phyloP scores from a whole-genome alignment of 306 rosid species.

The Carpinus fangiana region DNA sequence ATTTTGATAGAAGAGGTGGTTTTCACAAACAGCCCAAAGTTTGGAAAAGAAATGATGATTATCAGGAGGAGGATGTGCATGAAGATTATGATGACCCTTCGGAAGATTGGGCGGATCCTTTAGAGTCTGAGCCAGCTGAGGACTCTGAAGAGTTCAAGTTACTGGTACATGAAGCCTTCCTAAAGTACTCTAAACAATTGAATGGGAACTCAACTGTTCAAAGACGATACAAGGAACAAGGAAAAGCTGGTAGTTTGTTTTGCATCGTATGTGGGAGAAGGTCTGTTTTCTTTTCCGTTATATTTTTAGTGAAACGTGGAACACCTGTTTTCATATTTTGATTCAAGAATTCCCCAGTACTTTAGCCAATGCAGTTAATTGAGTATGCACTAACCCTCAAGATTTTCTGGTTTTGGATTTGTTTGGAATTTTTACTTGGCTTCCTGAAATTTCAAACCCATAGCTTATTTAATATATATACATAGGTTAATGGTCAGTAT shows the following conservation, averaged over 20 bases:
- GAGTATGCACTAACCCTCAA: slow-evolving; percentile 32
- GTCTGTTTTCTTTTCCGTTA: slow-evolving; percentile 72
- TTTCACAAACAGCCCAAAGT: slow-evolving; percentile 51
- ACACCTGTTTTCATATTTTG: slow-evolving; percentile 42
- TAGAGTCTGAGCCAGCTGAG: slow-evolving; percentile 61
- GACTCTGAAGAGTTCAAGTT: slow-evolving; percentile 78
- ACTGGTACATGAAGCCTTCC: slow-evolving; percentile 73
- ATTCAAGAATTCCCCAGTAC: slow-evolving; percentile 43
- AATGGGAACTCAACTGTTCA: slow-evolving; percentile 58
- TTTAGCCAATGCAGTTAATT: slow-evolving; percentile 39
- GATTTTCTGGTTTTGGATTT: slow-evolving; percentile 26
- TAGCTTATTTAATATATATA: not conserved
- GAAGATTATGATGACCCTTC: slow-evolving; percentile 50
- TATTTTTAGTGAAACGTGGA: slow-evolving; percentile 43
- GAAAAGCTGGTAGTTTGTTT: slow-evolving; percentile 87
- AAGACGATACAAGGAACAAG: slow-evolving; percentile 80
- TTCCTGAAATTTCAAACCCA: not conserved
- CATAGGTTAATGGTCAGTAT: not conserved
- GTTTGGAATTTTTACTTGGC: not conserved
- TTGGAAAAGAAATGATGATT: slow-evolving; percentile 69
- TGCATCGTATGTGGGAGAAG: slow-evolving; percentile 95
- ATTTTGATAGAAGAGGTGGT: slow-evolving; percentile 50
- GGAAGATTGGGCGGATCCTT: slow-evolving; percentile 53
- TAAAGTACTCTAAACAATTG: slow-evolving; percentile 68
- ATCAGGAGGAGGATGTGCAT: slow-evolving; percentile 50